Base-by-base conservation (phyloP, 306 rosid genomes). In the Coriaria nepalensis region DNA sequence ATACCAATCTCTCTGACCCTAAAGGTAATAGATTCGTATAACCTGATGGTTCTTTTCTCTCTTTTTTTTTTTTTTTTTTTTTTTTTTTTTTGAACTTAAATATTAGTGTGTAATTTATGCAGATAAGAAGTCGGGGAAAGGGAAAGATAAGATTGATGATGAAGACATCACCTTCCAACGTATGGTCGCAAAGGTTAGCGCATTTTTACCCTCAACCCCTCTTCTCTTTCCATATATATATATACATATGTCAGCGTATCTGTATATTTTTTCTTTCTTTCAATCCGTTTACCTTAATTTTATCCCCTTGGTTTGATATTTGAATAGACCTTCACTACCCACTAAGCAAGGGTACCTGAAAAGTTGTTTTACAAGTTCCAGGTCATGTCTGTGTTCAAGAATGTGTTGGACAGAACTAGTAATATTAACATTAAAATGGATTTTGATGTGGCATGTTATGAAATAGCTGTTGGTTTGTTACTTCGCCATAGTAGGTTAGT, bases 121-220 rank as follows among this genome's bases (percentile, higher is more conserved):
- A 90, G 97, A 90, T 62, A 90, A 81, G 57, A 90, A 84, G 67
- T 79, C 52, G 85, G 95, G 95, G 8, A 90, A 90, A 60, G 97
- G 97, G 29, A 90, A 84, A 64, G 95, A 90, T 59, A 90, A 85
- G 71, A 73, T 90, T 35, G 97, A 90, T 54, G 97, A 90, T 40
- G 97, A 90, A 69, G 97, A 90, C 46, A 38, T 81, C 66, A 90
- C 97, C 37, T 90, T 90, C 60, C 97, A 90, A 66, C 97, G 97
- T 32, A 84, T 90, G 97, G 97, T 90, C 59, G 95, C 97, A 40
- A 90, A 90, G 97, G 97, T 90, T 90, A 90, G 97, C 92, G 95
- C 95, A 78, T 84, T 62, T 57, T 50, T 73, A 67, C 62, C 29
- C 72, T 74, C 83, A 72, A 66, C 70, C 59, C 62, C 64, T 48